Evolutionary conservation across 1,139 yeast species (phyloP).

Genomic region (Geotrichum australiense): DNA sequence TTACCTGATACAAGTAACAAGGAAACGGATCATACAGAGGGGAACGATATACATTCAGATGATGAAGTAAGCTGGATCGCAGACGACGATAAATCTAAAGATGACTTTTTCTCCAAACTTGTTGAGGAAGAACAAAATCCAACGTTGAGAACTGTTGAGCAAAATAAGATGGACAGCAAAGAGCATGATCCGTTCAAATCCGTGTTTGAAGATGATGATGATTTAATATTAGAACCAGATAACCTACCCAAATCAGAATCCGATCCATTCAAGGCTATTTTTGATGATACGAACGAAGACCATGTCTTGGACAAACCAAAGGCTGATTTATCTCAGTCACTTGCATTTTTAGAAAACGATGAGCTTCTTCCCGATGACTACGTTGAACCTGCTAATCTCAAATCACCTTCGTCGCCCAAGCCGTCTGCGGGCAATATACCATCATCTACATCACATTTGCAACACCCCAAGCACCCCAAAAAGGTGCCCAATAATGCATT

Average conservation of each 20-base stretch:
- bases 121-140: too few relatives aligned
- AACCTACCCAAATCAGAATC: conserved; percentile 15
- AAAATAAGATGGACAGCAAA: too few relatives aligned
- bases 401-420: conserved; percentile 10
- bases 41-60: too few relatives aligned
- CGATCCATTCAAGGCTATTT: conserved; percentile 20
- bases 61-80: conserved; percentile 8
- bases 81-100: not conserved
- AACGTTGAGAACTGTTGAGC: conserved; percentile 9
- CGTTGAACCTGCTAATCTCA: conserved; percentile 15
- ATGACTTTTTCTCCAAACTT: conserved; percentile 5
- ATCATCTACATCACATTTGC: conserved; percentile 2
- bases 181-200: conserved; percentile 11
- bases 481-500: conserved; percentile 35
- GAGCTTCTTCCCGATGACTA: conserved; percentile 41
- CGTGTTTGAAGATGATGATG: conserved; percentile 8
- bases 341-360: conserved; percentile 43
- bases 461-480: conserved; percentile 6
- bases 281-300: conserved; percentile 15
- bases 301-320: conserved; percentile 1
- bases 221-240: not conserved
- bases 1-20: too few relatives aligned
- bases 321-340: conserved; percentile 20
- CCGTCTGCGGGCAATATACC: conserved; percentile 6
- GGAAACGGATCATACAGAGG: too few relatives aligned